Evolutionary conservation across 345 rosid genomes (phyloP).

Genomic region (Hypericum perforatum): DNA sequence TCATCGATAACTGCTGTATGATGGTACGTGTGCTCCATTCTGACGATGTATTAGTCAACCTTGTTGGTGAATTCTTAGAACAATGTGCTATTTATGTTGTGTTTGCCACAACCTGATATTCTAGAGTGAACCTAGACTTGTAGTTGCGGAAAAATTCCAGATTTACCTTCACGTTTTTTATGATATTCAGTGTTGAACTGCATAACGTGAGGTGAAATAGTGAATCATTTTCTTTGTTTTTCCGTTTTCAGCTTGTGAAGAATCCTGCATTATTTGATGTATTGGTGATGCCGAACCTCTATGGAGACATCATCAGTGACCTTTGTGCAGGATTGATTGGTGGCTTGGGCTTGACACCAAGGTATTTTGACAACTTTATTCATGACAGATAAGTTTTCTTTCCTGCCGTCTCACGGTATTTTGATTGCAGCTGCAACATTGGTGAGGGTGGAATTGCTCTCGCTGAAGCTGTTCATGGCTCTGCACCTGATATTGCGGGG

Average conservation of each 20-base stretch:
- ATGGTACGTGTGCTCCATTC: slow-evolving; percentile 46
- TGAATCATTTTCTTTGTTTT: slow-evolving; percentile 14
- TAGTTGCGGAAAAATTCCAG: too few species aligned
- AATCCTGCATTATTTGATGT: slow-evolving; percentile 98
- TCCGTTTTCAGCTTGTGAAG: slow-evolving; percentile 73
- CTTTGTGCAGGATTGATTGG: slow-evolving; percentile 94
- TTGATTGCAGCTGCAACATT: slow-evolving; percentile 75
- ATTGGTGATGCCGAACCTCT: slow-evolving; percentile 97
- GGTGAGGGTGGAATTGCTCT: slow-evolving; percentile 98
- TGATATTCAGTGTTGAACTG: neutral
- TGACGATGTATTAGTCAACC: neutral
- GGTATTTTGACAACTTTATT: slow-evolving; percentile 30
- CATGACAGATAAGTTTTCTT: slow-evolving; percentile 1
- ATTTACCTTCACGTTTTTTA: neutral
- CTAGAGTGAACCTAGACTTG: too few species aligned
- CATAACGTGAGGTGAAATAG: slow-evolving; percentile 6
- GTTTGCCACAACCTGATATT: too few species aligned
- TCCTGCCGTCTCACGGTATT: slow-evolving; percentile 7
- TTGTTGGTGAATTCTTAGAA: too few species aligned
- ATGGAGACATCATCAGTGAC: slow-evolving; percentile 98
- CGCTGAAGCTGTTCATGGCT: slow-evolving; percentile 99
- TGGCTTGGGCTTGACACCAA: slow-evolving; percentile 96
- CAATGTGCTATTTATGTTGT: too few species aligned
- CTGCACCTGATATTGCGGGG: slow-evolving; percentile 99
- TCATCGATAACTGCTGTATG: slow-evolving; percentile 99